Conservation (phyloP, 495 filamentous ascomycete species). For the Ramalina intermedia region DNA sequence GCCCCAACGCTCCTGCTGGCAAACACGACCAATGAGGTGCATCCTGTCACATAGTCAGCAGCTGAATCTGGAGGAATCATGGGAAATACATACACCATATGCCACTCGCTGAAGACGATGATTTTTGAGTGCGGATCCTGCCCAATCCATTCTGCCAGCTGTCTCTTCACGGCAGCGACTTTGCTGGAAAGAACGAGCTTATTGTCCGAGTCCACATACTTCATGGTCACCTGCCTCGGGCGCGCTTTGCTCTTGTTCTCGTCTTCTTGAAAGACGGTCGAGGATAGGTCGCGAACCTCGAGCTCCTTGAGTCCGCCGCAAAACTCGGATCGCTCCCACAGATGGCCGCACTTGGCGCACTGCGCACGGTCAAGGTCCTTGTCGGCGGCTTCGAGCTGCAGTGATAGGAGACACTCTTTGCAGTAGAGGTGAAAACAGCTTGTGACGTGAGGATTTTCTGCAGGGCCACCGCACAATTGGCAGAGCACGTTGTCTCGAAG, state of each 20-base stretch:
- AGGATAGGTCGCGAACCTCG: not conserved
- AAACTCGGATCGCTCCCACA: constrained; percentile 8
- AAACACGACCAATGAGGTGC: constrained; percentile 19
- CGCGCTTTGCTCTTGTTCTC: not conserved
- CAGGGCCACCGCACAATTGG: constrained; percentile 18
- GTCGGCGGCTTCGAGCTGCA: constrained; percentile 15
- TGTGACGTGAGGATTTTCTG: constrained; percentile 24
- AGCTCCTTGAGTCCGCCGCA: constrained; percentile 11
- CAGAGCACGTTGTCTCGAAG: constrained; percentile 22
- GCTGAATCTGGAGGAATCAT: not conserved
- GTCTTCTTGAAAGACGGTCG: not conserved
- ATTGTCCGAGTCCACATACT: constrained; percentile 15
- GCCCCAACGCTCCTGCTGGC: constrained; percentile 16
- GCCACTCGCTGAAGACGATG: constrained; percentile 29
- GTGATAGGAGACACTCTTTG: constrained; percentile 24
- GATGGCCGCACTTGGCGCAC: constrained; percentile 13
- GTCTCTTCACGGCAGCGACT: constrained; percentile 5
- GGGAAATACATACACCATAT: constrained; percentile 6
- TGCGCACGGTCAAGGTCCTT: constrained; percentile 7
- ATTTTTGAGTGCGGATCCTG: constrained; percentile 23
- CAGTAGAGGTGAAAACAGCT: constrained; percentile 37
- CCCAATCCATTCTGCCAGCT: constrained; percentile 22
- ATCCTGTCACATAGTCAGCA: constrained; percentile 13
- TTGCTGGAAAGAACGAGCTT: constrained; percentile 10
- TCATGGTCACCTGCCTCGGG: constrained; percentile 1